Base-by-base conservation (phyloP, 805 yeast species). In the Cyberlindnera galapagoensis region DNA sequence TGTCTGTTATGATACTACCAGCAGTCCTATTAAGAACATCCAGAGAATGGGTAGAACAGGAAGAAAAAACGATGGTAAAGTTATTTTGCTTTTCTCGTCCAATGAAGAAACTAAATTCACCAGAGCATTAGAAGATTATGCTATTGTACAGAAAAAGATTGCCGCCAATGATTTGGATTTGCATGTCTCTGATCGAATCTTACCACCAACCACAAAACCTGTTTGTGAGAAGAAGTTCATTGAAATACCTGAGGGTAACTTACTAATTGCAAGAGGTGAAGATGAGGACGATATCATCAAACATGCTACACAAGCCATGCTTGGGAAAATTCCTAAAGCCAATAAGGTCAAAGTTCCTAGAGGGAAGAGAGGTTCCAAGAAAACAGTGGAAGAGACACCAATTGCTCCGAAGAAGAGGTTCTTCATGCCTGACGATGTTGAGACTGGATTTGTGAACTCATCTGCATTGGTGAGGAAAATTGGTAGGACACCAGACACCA, bases 41-140 rank as follows among this genome's bases (percentile, higher is more conserved):
- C 99, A 92, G 54, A 64, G 99, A 46, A 86, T 92, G 94, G 99
- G 99, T 18, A 75, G 99, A 60, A 92, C 99, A 0, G 99, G 98
- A 13, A 78, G 99, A 59, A 85, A 86, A 51, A 65, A 96, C 46
- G 86, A 83, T 46, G 99, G 99, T 24, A 72, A 70, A 37, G 83
- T 92, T 2, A 60, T 85, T 4, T 57, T 88, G 22, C 57, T 92
- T 5, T 74, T 90, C 47, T 74, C 95, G 7, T 71, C 80, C 9
- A 75, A 75, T 42, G 99, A 92, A 56, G 74, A 80, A 34, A 49
- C 59, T 6, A 94, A 90, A 51, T 84, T 85, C 52, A 83, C 81
- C 27, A 74, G 78, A 44, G 88, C 97, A 0, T 76, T 85, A 81
- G 80, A 70, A 18, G 92, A 87, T 18, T 90, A 92, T 54, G 73